Conservation (phyloP, 139 green algal species). For the Tetraselmis striata region DNA sequence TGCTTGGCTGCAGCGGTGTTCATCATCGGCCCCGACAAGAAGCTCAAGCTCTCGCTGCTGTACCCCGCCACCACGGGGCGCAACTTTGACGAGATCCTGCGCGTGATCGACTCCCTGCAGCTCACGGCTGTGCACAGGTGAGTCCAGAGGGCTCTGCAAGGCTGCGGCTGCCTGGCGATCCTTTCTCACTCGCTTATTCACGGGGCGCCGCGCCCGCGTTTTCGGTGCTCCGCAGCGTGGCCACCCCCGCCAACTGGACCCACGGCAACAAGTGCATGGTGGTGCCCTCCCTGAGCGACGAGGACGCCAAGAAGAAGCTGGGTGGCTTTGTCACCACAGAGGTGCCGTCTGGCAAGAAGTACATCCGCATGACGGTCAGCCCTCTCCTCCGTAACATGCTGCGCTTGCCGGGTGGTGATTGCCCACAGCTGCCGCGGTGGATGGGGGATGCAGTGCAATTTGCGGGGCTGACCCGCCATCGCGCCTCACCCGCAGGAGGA, state of each 20-base stretch:
- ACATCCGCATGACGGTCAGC: constrained; percentile 29
- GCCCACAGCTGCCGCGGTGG: no score
- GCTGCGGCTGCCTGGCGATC: no score
- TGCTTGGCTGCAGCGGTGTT: constrained; percentile 42
- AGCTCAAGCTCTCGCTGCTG: constrained; percentile 60
- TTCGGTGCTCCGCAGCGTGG: constrained; percentile 23
- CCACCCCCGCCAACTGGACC: constrained; percentile 46
- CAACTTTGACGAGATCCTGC: constrained; percentile 64
- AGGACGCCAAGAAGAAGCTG: constrained; percentile 35
- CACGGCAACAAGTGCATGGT: constrained; percentile 46
- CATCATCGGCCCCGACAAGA: constrained; percentile 60
- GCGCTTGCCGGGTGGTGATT: no score
- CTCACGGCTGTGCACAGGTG: constrained; percentile 45
- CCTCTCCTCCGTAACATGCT: not conserved
- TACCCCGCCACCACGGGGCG: constrained; percentile 66
- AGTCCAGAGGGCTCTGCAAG: not conserved
- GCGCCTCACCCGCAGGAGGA: not conserved
- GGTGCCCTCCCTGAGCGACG: constrained; percentile 31
- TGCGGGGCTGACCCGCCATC: no score
- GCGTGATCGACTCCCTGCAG: constrained; percentile 66
- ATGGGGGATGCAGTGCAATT: no score
- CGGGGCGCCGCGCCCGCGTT: no score
- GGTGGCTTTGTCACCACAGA: constrained; percentile 16
- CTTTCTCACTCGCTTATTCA: not conserved
- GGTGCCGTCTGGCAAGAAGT: constrained; percentile 28